phyloP scores from a whole-genome alignment of 139 green algal genomes.

The Chlamydomonas sphaeroides region DNA sequence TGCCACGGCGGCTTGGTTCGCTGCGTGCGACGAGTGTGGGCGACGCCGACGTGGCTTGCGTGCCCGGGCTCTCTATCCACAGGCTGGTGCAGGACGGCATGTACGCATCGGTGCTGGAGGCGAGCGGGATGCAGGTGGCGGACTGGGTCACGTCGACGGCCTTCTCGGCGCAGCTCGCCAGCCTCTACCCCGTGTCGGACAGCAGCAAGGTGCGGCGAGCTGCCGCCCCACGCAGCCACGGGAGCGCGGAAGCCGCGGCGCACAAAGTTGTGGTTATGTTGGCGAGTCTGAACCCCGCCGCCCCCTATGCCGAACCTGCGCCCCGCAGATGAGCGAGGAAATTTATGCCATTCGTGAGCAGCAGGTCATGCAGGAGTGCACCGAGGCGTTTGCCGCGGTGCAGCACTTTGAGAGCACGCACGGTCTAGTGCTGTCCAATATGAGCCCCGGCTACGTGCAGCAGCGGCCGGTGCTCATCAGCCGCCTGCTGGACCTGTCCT shows the following conservation, averaged over 20 bases:
- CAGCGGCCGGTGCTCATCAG: constrained; percentile 67
- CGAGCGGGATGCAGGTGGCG: constrained; percentile 52
- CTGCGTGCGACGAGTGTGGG: no score
- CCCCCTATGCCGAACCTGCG: no score
- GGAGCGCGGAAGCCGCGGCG: no score
- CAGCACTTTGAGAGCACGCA: constrained; percentile 76
- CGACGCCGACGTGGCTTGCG: no score
- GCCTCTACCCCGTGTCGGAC: constrained; percentile 70
- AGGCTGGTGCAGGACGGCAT: constrained; percentile 61
- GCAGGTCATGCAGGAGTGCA: constrained; percentile 49
- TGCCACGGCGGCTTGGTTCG: no score
- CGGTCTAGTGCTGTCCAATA: constrained; percentile 74
- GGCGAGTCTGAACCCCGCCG: no score
- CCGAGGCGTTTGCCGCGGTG: constrained; percentile 68
- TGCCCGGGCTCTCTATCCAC: no score
- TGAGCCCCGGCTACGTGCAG: constrained; percentile 74
- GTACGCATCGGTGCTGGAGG: constrained; percentile 72
- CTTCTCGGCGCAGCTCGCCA: constrained; percentile 73
- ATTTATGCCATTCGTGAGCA: constrained; percentile 27
- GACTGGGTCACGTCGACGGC: constrained; percentile 66
- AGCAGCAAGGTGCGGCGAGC: constrained; percentile 29
- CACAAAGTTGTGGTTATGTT: no score
- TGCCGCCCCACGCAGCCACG: no score
- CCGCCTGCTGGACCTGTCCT: constrained; percentile 52
- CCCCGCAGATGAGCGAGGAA: constrained; percentile 42